Evolutionary conservation across 2,329 filamentous ascomycete species (phyloP).

Genomic region (Rhynchosporium graminicola): DNA sequence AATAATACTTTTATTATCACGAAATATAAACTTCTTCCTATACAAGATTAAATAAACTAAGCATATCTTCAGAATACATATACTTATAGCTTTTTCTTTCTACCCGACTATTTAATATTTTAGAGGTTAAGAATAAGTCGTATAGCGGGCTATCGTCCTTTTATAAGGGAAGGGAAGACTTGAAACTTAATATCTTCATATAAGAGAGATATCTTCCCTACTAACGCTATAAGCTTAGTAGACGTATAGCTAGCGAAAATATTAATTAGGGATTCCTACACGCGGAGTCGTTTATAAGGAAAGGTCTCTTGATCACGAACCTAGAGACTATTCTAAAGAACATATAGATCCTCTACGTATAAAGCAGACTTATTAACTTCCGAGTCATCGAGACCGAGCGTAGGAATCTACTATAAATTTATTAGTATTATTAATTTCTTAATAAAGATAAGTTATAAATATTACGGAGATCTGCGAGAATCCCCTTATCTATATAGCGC

Average conservation of each 20-base stretch:
- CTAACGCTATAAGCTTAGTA: conserved; percentile 34
- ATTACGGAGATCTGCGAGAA: conserved; percentile 33
- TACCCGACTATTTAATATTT: conserved; percentile 34
- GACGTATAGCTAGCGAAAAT: conserved; percentile 33
- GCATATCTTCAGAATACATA: conserved; percentile 2
- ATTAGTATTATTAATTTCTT: conserved; percentile 16
- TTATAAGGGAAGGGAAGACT: conserved; percentile 31
- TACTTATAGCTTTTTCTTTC: conserved; percentile 31
- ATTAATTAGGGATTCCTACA: conserved; percentile 31
- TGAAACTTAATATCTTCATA: conserved; percentile 38
- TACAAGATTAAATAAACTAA: conserved; percentile 18
- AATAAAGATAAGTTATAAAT: conserved; percentile 18
- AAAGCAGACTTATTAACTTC: conserved; percentile 9
- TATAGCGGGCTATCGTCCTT: conserved; percentile 28
- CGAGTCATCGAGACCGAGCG: conserved; percentile 10
- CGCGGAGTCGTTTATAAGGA: conserved; percentile 32
- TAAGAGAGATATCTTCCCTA: conserved; percentile 27
- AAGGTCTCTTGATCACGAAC: conserved; percentile 8
- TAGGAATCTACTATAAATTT: conserved; percentile 26
- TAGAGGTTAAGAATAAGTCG: conserved; percentile 33
- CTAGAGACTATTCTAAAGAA: conserved; percentile 4
- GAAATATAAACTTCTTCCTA: conserved; percentile 36
- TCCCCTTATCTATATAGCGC: conserved; percentile 25
- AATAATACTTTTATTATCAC: conserved; percentile 31
- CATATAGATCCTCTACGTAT: conserved; percentile 1